phyloP scores from a whole-genome alignment of 2,329 filamentous ascomycete genomes.

The Hypomyces rosellus region DNA sequence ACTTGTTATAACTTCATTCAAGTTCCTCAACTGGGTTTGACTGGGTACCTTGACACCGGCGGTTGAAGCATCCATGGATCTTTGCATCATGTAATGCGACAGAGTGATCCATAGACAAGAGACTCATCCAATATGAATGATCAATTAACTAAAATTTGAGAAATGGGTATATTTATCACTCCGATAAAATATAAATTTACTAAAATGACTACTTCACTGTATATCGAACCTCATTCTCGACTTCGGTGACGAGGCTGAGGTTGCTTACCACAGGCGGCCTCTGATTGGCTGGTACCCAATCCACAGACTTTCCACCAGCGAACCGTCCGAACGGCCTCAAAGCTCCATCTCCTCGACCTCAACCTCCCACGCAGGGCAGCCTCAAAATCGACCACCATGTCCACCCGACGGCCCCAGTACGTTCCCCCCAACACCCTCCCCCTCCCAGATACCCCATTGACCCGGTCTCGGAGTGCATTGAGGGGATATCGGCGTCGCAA shows the following conservation, averaged over 20 bases:
- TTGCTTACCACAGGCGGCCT: slow-evolving; percentile 6
- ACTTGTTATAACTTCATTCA: too few relatives aligned
- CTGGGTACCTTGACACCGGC: too few relatives aligned
- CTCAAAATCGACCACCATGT: slow-evolving; percentile 31
- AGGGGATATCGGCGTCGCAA: background rate
- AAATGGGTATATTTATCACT: too few relatives aligned
- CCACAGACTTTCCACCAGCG: slow-evolving; percentile 27
- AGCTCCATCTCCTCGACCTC: slow-evolving; percentile 23
- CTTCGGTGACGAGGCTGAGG: slow-evolving; percentile 3
- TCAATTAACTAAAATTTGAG: too few relatives aligned
- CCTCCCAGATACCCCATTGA: background rate
- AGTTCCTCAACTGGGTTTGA: too few relatives aligned
- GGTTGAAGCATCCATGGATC: too few relatives aligned
- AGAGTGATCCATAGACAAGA: too few relatives aligned
- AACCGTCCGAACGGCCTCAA: slow-evolving; percentile 25
- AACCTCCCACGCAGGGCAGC: slow-evolving; percentile 22
- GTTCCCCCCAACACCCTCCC: slow-evolving; percentile 19
- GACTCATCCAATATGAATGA: too few relatives aligned
- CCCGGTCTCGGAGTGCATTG: background rate
- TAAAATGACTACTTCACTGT: too few relatives aligned
- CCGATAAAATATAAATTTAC: too few relatives aligned
- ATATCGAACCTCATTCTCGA: too few relatives aligned
- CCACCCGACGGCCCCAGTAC: slow-evolving; percentile 37
- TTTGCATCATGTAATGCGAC: too few relatives aligned
- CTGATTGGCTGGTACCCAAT: slow-evolving; percentile 28